Evolutionary conservation across 2,329 filamentous ascomycete species (phyloP), one percentile per base, ranked within the genome.

Genomic region (Didymella segeticola): DNA sequence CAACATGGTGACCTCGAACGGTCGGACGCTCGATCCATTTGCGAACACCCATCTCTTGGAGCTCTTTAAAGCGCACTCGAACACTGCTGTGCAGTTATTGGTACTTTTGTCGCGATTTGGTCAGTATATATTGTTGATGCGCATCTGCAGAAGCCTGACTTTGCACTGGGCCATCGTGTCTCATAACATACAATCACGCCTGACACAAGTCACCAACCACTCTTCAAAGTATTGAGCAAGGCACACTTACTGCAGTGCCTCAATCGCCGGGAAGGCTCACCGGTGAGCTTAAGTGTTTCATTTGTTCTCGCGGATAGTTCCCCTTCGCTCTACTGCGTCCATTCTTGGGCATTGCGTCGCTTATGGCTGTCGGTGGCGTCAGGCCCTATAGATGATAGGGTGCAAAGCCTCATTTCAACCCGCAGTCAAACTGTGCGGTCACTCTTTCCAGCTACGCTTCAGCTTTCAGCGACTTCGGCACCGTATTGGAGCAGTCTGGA

Each of bases 21-120:
- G 43, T 65, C 55, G 68, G 69, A 5, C 67, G 67, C 27, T 59
- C 57, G 15, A 71, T 46, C 69, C 69, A 72, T 26, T 68, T 70
- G 14, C 64, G 67, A 12, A 71, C 58, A 30, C 69, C 69, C 69
- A 66, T 66, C 9, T 27, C 43, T 15, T 12, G 5, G 17, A 1
- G 14, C 17, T 12, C 25, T 8, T 6, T 11, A 17, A 4, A 8
- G 20, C 10, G 10, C n/a, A 15, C 17, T 22, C 26, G 19, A 29
- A 27, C n/a, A 29, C 5, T 7, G 8, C 25, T 34, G 15, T 22
- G 17, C 4, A 20, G 10, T 5, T 20, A 7, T 20, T 11, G 17
- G 17, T 9, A 14, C n/a, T n/a, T n/a, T n/a, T n/a, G n/a, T n/a
- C n/a, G n/a, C n/a, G n/a, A n/a, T n/a, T n/a, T n/a, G n/a, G n/a